Evolutionary conservation across 2,329 filamentous ascomycete genomes (phyloP), one percentile per base, ranked within the genome.

Genomic region (Exophiala xenobiotica): DNA sequence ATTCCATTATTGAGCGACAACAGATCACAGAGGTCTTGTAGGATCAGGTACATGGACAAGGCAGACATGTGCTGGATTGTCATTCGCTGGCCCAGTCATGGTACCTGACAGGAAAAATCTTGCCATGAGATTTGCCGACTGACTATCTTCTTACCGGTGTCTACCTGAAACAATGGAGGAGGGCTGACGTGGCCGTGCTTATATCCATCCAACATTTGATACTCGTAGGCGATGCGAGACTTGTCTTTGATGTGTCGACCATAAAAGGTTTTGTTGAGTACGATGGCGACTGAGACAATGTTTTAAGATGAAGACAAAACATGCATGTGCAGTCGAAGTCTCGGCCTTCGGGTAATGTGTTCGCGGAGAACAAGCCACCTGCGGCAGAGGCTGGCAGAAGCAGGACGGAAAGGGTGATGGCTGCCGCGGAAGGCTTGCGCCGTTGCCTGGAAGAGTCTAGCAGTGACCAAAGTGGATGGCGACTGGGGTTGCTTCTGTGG

Each of bases 1-100:
- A 95, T 68, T 95, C 88, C 57, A 81, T 87, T 46, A 97, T 99
- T 68, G 82, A 87, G 67, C 79, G 82, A 68, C 76, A 79, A 60
- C 75, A 72, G 7, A 78, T 79, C 61, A 71, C 73, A 50, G 74
- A 76, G 64, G 74, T 78, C 56, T 61, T 68, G 54, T 67, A 54
- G 60, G 18, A 33, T 11, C 33, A 48, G 31, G 33, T 22, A 37
- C 22, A 37, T 19, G 19, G 41, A 19, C 23, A 12, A 22, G 20
- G 37, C 26, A 29, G 44, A 35, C 22, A 50, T 20, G 41, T 47
- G 44, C 55, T 40, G 18, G 19, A 16, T 18, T 31, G 18, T 49
- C 23, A 53, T 53, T 51, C 45, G 47, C 27, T 14, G 16, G 18
- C 14, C n/a, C 8, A 24, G 35, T 46, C 40, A 38, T 27, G 49